phyloP scores from a whole-genome alignment of 495 filamentous ascomycete species.

The Hypoxylon crocopeplum region DNA sequence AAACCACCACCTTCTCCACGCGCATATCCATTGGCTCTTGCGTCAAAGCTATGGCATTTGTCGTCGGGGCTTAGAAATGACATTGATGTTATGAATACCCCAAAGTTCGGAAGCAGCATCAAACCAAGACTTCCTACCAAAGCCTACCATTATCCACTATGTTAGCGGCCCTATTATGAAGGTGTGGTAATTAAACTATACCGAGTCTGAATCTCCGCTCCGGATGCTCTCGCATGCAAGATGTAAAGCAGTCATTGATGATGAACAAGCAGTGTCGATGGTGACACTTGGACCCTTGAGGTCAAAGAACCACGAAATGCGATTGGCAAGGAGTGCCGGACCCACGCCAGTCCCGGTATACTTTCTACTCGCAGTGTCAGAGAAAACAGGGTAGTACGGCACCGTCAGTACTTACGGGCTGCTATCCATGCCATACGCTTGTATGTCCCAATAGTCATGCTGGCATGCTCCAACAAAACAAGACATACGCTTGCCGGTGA shows the following conservation, averaged over 20 bases:
- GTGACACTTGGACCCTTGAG: conserved; percentile 63
- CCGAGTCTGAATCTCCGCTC: conserved; percentile 58
- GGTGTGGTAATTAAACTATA: too few species aligned
- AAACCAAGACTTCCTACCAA: too few species aligned
- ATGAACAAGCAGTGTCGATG: conserved; percentile 67
- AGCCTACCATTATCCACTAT: too few species aligned
- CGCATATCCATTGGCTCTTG: background rate
- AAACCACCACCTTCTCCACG: background rate
- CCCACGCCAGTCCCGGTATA: conserved; percentile 61
- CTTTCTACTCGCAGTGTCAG: too few species aligned
- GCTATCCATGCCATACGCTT: conserved; percentile 56
- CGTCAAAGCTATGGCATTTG: background rate
- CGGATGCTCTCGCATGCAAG: conserved; percentile 55
- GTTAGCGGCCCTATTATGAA: too few species aligned
- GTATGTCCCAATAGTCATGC: conserved; percentile 55
- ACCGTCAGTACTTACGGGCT: conserved; percentile 44
- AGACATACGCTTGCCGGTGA: too few species aligned
- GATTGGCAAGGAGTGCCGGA: conserved; percentile 57
- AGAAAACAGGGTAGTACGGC: conserved; percentile 57
- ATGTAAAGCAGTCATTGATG: conserved; percentile 58
- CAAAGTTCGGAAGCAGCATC: too few species aligned
- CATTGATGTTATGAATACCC: background rate
- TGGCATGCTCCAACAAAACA: too few species aligned
- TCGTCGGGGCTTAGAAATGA: background rate
- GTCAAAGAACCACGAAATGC: conserved; percentile 65